Evolutionary conservation across 768 basidiomycete genomes (phyloP), one percentile per base, ranked within the genome.

Genomic region (Omphalotus guepiniiformis): DNA sequence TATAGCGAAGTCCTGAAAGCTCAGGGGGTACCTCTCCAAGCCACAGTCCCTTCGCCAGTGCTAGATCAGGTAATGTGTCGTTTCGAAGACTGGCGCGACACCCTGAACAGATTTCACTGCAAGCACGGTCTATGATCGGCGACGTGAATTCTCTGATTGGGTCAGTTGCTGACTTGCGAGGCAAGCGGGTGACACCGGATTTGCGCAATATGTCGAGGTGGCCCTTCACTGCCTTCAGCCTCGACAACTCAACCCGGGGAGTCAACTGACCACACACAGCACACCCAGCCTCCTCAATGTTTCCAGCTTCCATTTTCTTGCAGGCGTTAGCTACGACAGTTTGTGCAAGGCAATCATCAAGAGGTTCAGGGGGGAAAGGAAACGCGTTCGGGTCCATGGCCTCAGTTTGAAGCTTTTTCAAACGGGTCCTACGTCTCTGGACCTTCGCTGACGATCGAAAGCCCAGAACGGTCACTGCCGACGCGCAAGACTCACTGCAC

Each of bases 181-280:
- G 13, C 18, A 42, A 22, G 12, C 48, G 21, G 18, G 38, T 34
- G 1, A 41, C 39, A 4, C 30, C 37, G 19, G 39, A 15, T 8
- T 21, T 34, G 16, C 49, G 37, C 6, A 54, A 26, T 25, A 49
- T 15, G 47, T 45, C 19, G 16, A 53, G 43, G 28, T 45, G 26
- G n/a, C 41, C 41, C 36, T 45, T 44, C 6, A 50, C 19, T 29
- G 32, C 16, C 22, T 43, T 39, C 2, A 53, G 35, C 16, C 26
- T 22, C 4, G 21, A 34, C 9, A 54, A 29, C 13, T 48, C 27
- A 1, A 22, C 11, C 3, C 42, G 4, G 7, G 40, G 48, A 3
- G 23, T 51, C n/a, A 64, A 42, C 27, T 53, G 26, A 3, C 61
- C 65, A 55, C 64, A 67, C 6, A 67, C 63, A 3, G 61, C 57